Percentiles rank a stretch among this genome's conserved stretches.
phyloP scores from a whole-genome alignment of 177 flowering plant species.

The Vitis hybrid region DNA sequence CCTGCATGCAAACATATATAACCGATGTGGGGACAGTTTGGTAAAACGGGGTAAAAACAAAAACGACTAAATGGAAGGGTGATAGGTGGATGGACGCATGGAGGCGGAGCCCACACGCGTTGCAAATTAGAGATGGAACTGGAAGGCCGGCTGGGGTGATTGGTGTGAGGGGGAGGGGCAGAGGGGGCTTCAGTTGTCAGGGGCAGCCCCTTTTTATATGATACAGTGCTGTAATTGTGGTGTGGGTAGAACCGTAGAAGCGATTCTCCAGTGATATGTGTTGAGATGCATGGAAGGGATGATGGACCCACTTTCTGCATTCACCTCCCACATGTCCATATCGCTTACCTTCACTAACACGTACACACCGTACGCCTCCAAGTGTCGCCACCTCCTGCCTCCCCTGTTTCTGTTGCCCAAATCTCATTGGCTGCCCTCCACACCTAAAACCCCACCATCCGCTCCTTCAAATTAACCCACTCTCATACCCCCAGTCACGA shows the following conservation, averaged over 20 bases:
- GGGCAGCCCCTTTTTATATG: too few relatives aligned
- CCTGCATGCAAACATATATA: neutral
- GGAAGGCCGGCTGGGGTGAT: slow-evolving; percentile 1
- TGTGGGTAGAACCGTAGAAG: too few relatives aligned
- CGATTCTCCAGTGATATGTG: neutral
- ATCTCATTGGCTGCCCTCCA: slow-evolving; percentile 31
- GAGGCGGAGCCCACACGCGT: slow-evolving; percentile 36
- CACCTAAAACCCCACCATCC: neutral
- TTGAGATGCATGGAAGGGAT: slow-evolving; percentile 23
- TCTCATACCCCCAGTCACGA: neutral
- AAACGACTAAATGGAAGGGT: slow-evolving; percentile 17
- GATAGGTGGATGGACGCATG: slow-evolving; percentile 50
- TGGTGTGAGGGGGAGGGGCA: slow-evolving; percentile 5
- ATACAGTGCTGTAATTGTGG: neutral
- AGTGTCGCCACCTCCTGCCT: slow-evolving; percentile 30
- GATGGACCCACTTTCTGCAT: neutral
- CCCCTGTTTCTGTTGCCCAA: slow-evolving; percentile 35
- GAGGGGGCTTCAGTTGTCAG: too few relatives aligned
- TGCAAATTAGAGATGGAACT: neutral
- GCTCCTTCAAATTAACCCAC: neutral
- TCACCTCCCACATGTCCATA: slow-evolving; percentile 29
- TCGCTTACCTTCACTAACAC: slow-evolving; percentile 34
- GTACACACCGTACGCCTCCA: slow-evolving; percentile 37
- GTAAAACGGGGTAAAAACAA: neutral
- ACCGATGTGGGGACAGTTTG: slow-evolving; percentile 15